Conservation (phyloP, 768 basidiomycete species). For the Leccinellum albellum region DNA sequence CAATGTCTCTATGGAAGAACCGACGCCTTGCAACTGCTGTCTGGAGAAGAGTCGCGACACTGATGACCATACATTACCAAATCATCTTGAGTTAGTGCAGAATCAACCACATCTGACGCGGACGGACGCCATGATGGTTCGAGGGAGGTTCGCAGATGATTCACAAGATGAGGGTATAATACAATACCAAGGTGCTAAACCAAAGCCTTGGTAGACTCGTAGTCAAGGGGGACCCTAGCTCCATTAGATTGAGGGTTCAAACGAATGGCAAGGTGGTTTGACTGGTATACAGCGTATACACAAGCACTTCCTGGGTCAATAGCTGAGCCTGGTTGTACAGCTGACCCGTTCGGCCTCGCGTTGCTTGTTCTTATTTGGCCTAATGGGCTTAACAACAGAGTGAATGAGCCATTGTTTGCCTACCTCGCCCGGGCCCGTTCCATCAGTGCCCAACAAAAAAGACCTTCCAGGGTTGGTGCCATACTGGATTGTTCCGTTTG, state of each 20-base stretch:
- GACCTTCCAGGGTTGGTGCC: constrained; percentile 13
- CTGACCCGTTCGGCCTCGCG: too few species aligned
- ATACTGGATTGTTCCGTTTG: too few species aligned
- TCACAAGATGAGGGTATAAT: neutral
- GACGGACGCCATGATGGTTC: too few species aligned
- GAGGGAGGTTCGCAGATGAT: constrained; percentile 11
- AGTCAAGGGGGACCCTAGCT: neutral
- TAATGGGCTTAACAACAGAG: too few species aligned
- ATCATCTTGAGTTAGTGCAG: constrained; percentile 9
- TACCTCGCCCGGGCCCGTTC: too few species aligned
- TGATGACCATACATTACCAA: neutral
- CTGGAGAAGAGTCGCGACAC: constrained; percentile 8
- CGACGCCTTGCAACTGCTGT: constrained; percentile 13
- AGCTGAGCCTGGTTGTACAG: too few species aligned
- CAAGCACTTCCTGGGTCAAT: too few species aligned
- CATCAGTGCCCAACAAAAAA: too few species aligned
- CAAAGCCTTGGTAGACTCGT: constrained; percentile 6
- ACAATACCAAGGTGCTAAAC: constrained; percentile 19
- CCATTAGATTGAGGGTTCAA: neutral
- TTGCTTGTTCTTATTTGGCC: too few species aligned
- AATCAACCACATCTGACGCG: constrained; percentile 19
- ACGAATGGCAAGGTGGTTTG: neutral
- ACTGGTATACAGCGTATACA: too few species aligned
- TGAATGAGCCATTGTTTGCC: too few species aligned
- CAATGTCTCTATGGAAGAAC: constrained; percentile 4